phyloP scores from a whole-genome alignment of 148 eudicot genomes.

The Beta vulgaris region DNA sequence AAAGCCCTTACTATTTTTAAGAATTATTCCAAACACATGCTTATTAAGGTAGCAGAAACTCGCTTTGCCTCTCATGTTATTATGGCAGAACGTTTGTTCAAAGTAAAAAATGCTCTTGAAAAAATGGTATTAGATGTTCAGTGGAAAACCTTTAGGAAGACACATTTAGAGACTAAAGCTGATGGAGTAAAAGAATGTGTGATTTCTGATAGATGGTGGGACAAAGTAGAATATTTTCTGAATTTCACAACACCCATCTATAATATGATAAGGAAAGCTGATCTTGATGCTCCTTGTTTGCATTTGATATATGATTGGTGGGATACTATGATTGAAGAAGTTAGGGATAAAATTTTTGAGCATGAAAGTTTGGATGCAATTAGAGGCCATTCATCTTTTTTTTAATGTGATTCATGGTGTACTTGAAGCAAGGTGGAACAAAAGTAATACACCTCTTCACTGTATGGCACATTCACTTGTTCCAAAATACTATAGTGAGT shows the following conservation, averaged over 20 bases:
- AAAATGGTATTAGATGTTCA: constrained; percentile 7
- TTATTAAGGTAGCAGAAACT: background rate
- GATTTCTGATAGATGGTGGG: constrained; percentile 13
- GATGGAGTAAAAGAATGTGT: no score
- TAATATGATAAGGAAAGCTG: constrained; percentile 3
- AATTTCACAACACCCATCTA: background rate
- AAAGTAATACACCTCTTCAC: constrained; percentile 10
- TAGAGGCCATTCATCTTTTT: background rate
- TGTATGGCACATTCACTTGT: constrained; percentile 4
- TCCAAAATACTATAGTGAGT: constrained; percentile 4
- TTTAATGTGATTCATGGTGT: constrained; percentile 1
- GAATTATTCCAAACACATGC: background rate
- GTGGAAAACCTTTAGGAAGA: constrained; percentile 7
- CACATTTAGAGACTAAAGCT: background rate
- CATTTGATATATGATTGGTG: constrained; percentile 5
- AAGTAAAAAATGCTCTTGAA: no score
- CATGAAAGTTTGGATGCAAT: background rate
- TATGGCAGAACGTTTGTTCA: background rate
- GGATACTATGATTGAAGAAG: no score
- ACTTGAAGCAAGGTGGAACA: constrained; percentile 1
- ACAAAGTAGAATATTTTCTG: constrained; percentile 7
- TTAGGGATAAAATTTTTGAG: background rate
- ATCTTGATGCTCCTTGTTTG: background rate
- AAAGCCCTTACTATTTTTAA: background rate
- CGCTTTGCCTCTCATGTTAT: constrained; percentile 7